phyloP scores from a whole-genome alignment of 2,329 filamentous ascomycete species.

The Lachnellula cervina region DNA sequence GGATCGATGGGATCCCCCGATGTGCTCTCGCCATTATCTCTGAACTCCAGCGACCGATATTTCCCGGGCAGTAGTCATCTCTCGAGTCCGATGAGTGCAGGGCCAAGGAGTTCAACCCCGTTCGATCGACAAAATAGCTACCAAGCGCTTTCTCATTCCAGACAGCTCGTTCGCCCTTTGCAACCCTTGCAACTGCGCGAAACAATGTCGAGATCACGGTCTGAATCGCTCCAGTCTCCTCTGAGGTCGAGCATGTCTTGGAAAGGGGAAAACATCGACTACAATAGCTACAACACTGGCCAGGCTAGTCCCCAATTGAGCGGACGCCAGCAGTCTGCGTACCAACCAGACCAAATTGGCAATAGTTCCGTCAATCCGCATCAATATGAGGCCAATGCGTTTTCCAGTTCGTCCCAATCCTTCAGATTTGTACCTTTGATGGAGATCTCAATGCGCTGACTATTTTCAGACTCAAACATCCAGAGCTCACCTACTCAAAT shows the following conservation, averaged over 20 bases:
- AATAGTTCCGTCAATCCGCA: conserved; percentile 38
- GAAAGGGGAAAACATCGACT: conserved; percentile 57
- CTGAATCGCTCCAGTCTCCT: conserved; percentile 55
- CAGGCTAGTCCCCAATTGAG: conserved; percentile 43
- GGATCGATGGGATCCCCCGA: conserved; percentile 48
- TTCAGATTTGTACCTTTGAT: conserved; percentile 15
- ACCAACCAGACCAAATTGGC: conserved; percentile 45
- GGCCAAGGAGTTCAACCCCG: conserved; percentile 47
- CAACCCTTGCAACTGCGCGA: conserved; percentile 57
- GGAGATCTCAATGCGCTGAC: conserved; percentile 24
- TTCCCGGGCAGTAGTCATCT: conserved; percentile 44
- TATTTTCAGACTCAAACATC: conserved; percentile 39
- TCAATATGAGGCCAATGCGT: conserved; percentile 48
- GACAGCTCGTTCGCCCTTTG: conserved; percentile 46
- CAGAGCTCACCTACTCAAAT: conserved; percentile 45
- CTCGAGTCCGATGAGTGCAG: conserved; percentile 42
- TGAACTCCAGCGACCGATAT: conserved; percentile 51
- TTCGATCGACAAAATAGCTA: conserved; percentile 48
- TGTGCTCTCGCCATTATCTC: conserved; percentile 53
- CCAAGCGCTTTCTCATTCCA: conserved; percentile 40
- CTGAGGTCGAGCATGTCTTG: conserved; percentile 57
- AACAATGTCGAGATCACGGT: conserved; percentile 51
- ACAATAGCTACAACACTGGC: conserved; percentile 44
- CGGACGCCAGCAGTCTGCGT: conserved; percentile 45
- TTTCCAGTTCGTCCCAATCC: conserved; percentile 40